These are phyloP conservation scores for Bullera alba DNA, from an alignment of 768 basidiomycete species.

Conservation along the genomic window DNA sequence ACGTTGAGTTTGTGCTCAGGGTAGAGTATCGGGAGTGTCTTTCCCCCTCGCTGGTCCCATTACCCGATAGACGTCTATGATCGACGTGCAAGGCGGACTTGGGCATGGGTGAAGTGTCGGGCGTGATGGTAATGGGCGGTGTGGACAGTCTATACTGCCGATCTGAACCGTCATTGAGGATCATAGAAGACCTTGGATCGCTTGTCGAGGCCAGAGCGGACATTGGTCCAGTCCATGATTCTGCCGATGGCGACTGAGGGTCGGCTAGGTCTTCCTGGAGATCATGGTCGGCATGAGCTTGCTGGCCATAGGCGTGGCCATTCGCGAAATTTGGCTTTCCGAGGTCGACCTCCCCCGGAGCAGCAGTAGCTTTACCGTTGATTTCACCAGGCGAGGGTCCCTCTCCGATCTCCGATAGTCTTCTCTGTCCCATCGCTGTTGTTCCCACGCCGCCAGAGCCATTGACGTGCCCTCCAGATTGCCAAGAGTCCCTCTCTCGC, in stretches of 20 bases:
- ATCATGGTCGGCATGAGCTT: neutral
- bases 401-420: neutral
- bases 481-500: neutral
- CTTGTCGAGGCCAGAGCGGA: neutral
- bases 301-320: neutral
- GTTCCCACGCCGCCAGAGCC: conserved; percentile 2
- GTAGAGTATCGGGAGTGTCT: too few relatives aligned
- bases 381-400: neutral
- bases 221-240: neutral
- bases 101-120: conserved; percentile 2
- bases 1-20: conserved; percentile 7
- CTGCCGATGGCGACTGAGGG: neutral
- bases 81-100: too few relatives aligned
- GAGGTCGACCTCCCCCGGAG: neutral
- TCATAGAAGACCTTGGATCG: neutral
- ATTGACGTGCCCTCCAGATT: neutral
- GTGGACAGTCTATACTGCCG: too few relatives aligned
- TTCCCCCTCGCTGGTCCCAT: neutral
- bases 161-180: neutral
- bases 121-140: conserved; percentile 14
- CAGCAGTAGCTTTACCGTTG: neutral
- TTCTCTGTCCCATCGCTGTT: neutral
- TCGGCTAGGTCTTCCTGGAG: neutral
- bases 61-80: neutral
- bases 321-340: neutral